Base-by-base conservation (phyloP, 495 filamentous ascomycete genomes). In the Melanomma pulvis-pyrius region DNA sequence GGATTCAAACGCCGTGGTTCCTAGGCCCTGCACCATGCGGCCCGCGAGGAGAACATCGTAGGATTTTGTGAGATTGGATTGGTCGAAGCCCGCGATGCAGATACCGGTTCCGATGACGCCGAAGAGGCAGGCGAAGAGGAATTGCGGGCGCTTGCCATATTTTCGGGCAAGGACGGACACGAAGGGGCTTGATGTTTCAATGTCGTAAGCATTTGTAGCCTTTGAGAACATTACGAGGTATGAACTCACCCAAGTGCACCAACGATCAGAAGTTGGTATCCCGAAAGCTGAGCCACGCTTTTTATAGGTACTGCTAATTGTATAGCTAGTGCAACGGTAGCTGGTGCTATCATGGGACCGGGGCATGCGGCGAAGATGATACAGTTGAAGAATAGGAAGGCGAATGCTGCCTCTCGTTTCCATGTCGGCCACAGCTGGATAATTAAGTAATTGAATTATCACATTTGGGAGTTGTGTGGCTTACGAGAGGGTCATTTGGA, bases 351-450 rank as follows among this genome's bases (percentile, higher is more conserved):
- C 63, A 66, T 60, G 19, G 63, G 63, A 3, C 63, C 63, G 0
- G 63, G 63, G 34, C 54, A 59, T 1, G 63, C 63, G 30, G 63
- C 63, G 46, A 66, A 66, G 48, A 66, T 39, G 30, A 66, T 66
- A 36, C 63, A 66, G 22, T 66, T 66, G 56, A 66, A 66, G 63
- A 66, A 66, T 19, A 66, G 41, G 63, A 66, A 60, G 1, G 63
- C 63, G 47, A 66, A 66, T 22, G 56, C 46, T 5, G 47, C 46
- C 47, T 66, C 63, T 5, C 56, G 46, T 55, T 66, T 66, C 63
- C 63, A 66, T 46, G 55, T 59, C 19, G 63, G 63, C 63, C 63
- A 66, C 17, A 66, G 63, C 62, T 65, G 17, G 41, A 1, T 34
- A 8, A 12, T 24, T 56, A 1, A 54, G 39, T 15, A 25, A 8